Evolutionary conservation across 768 basidiomycete genomes (phyloP), one percentile per base, ranked within the genome.

Genomic region (Lactifluus pinguis): DNA sequence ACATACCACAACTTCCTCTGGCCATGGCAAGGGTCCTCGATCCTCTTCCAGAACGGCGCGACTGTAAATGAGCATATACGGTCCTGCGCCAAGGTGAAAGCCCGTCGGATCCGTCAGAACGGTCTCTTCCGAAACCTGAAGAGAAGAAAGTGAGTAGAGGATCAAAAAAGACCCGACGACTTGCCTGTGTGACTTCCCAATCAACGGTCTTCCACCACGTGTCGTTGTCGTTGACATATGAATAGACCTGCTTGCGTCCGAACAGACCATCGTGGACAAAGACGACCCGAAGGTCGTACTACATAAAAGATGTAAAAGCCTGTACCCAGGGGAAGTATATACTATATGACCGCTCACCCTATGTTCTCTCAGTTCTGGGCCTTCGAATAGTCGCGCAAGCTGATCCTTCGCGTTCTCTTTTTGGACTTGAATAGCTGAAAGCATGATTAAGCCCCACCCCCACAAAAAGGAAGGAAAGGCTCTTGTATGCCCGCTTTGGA

Each of bases 121-220:
- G 0, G 74, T 74, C 39, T 85, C 84, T 68, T 91, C 89, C 0
- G 85, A 69, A 1, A 88, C 88, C 89, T 92, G 55, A 3, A 21
- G 14, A n/a, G 49, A 57, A 44, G 64, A 39, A 44, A 13, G 45
- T 21, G 11, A 21, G 10, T 47, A 38, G 6, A 30, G 52, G 36
- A 21, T 8, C n/a, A n/a, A 36, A 60, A 14, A 19, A 38, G 34
- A 36, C 34, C 7, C 11, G 21, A 52, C 0, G 1, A 25, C 67
- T 34, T 53, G 83, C 89, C 79, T 87, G 81, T 1, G 80, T 83
- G 3, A 90, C 85, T 11, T 75, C 73, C 59, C 81, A 80, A 66
- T 91, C 91, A 8, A 86, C 77, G 2, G 83, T 86, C 73, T 88
- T 92, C 87, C 88, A 92, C 90, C 90, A 93, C 3, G 70, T 72